A percentile compares a stretch with the other conserved stretches of the same genome.
Evolutionary conservation across 2,329 filamentous ascomycete genomes (phyloP).

Genomic region (Colletotrichum melonis): DNA sequence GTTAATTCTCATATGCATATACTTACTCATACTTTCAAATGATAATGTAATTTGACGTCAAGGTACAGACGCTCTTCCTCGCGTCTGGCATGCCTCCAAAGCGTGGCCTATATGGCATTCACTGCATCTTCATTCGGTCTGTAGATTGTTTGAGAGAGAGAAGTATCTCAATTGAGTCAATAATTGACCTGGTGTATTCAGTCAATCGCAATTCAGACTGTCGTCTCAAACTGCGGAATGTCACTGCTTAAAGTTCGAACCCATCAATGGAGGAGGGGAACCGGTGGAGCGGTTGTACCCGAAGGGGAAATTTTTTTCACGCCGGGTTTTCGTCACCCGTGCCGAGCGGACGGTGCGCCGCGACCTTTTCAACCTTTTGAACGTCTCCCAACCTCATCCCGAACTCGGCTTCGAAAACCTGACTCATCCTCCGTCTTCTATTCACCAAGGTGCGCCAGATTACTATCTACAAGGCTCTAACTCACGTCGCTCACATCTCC

Average conservation of each 20-base stretch:
- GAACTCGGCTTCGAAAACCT: conserved; percentile 14
- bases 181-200: too few species aligned
- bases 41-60: conserved; percentile 1
- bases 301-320: conserved; percentile 31
- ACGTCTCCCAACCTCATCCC: conserved; percentile 6
- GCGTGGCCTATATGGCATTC: background rate
- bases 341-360: conserved; percentile 6
- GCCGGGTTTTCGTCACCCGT: conserved; percentile 16
- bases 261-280: background rate
- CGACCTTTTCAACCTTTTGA: conserved; percentile 5
- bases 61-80: background rate
- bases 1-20: background rate
- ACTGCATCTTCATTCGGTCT: too few species aligned
- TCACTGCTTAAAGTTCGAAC: conserved; percentile 5
- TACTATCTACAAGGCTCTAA: background rate
- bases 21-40: background rate
- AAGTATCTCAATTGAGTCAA: too few species aligned
- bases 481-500: background rate
- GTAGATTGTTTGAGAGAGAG: too few species aligned
- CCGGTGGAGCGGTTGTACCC: conserved; percentile 29
- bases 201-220: background rate
- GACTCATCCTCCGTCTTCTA: conserved; percentile 10
- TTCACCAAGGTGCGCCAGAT: background rate
- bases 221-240: background rate
- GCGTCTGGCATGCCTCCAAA: background rate